phyloP scores from a whole-genome alignment of 164 flowering plant species.

The Platanus orientalis region DNA sequence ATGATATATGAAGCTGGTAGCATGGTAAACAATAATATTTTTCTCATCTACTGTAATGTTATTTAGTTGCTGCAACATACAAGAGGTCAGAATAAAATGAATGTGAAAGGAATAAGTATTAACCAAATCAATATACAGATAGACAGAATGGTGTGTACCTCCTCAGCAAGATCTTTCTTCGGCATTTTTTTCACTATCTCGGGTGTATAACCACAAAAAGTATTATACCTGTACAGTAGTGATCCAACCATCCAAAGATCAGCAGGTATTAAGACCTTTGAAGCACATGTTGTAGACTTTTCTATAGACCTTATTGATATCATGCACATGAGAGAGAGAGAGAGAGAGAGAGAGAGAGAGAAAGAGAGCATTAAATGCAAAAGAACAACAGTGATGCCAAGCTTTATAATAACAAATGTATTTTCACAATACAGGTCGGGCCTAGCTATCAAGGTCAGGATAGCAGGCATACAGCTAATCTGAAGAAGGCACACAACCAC shows the following conservation, averaged over 20 bases:
- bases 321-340: no score
- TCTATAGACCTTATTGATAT: not conserved
- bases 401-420: no score
- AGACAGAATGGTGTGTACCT: conserved; percentile 36
- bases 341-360: no score
- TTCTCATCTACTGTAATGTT: no score
- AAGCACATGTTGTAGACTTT: not conserved
- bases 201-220: conserved; percentile 59
- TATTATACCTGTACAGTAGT: conserved; percentile 49
- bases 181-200: conserved; percentile 77
- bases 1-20: not conserved
- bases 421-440: no score
- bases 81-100: no score
- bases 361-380: not conserved
- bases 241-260: conserved; percentile 7
- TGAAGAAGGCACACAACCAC: no score
- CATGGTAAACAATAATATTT: no score
- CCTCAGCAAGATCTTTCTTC: conserved; percentile 75
- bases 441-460: no score
- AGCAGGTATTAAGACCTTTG: not conserved
- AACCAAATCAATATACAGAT: not conserved
- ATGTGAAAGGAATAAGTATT: not conserved
- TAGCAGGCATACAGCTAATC: no score
- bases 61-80: no score
- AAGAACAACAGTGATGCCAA: not conserved